phyloP scores from a whole-genome alignment of 495 filamentous ascomycete genomes.

The Aspergillus leporis region DNA sequence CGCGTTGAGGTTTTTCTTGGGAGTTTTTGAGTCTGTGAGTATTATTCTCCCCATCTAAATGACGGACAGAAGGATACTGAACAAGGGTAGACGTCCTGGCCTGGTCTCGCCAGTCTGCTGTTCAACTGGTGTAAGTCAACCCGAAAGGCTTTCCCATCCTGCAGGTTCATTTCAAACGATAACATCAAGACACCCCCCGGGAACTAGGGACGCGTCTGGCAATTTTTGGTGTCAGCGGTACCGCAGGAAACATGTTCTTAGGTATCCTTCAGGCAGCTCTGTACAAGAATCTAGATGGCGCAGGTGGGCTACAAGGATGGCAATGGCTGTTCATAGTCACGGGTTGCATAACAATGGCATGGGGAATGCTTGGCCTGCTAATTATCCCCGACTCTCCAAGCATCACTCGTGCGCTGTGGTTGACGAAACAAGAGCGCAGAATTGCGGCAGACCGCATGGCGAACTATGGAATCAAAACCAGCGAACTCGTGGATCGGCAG shows the following conservation, averaged over 20 bases:
- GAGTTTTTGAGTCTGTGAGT: conserved; percentile 20
- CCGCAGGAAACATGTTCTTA: conserved; percentile 22
- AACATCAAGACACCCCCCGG: conserved; percentile 12
- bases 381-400: conserved; percentile 20
- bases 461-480: conserved; percentile 15
- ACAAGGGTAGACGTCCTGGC: conserved; percentile 15
- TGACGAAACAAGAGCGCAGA: conserved; percentile 16
- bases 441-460: conserved; percentile 17
- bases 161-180: neutral
- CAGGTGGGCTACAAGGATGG: conserved; percentile 18
- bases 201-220: conserved; percentile 20
- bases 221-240: conserved; percentile 20
- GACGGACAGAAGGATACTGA: neutral
- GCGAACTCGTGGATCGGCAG: conserved; percentile 16
- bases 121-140: conserved; percentile 22
- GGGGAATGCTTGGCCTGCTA: conserved; percentile 17
- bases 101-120: conserved; percentile 17
- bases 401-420: conserved; percentile 21
- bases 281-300: conserved; percentile 22
- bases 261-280: conserved; percentile 19
- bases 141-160: neutral
- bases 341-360: conserved; percentile 19
- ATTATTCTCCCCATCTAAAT: neutral
- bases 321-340: conserved; percentile 26
- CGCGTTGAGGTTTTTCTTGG: conserved; percentile 19